Percentiles rank a stretch among this genome's conserved stretches.
Evolutionary conservation across 1,139 yeast species (phyloP).

Genomic region (Hanseniaspora uvarum): DNA sequence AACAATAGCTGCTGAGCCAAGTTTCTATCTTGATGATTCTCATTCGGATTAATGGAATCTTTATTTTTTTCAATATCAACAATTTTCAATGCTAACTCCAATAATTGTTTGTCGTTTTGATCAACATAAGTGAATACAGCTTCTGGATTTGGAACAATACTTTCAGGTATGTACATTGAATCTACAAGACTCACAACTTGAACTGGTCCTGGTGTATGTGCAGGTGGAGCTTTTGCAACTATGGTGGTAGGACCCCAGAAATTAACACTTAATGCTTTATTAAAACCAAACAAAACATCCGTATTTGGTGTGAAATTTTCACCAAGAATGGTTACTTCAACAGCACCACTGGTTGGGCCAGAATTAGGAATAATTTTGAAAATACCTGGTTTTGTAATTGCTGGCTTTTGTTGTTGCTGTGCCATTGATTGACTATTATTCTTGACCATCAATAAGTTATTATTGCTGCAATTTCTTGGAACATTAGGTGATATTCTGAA

Average conservation of each 20-base stretch:
- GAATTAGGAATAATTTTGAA: constrained; percentile 87
- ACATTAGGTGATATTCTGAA: constrained; percentile 13
- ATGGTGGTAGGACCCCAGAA: constrained; percentile 94
- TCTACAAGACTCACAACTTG: constrained; percentile 62
- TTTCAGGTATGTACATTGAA: constrained; percentile 22
- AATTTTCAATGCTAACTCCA: constrained; percentile 84
- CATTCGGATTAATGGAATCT: background rate
- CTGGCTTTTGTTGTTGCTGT: constrained; percentile 19
- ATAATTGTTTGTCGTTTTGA: constrained; percentile 84
- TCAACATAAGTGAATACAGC: constrained; percentile 74
- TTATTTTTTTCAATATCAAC: constrained; percentile 73
- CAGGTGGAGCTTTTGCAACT: constrained; percentile 88
- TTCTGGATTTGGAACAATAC: constrained; percentile 18
- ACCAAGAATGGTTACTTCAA: constrained; percentile 84
- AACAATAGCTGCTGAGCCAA: constrained; percentile 75
- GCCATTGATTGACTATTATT: constrained; percentile 15
- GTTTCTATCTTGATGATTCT: constrained; percentile 70
- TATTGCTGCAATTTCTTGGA: constrained; percentile 17
- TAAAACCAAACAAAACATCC: constrained; percentile 75
- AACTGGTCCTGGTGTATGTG: constrained; percentile 81
- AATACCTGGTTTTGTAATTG: constrained; percentile 43
- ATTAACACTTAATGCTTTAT: constrained; percentile 75
- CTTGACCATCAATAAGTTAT: constrained; percentile 16
- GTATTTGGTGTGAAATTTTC: constrained; percentile 75
- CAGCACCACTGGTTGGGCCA: constrained; percentile 92